Evolutionary conservation across 106 monocot species (phyloP).

Genomic region (Dendrobium officinale): DNA sequence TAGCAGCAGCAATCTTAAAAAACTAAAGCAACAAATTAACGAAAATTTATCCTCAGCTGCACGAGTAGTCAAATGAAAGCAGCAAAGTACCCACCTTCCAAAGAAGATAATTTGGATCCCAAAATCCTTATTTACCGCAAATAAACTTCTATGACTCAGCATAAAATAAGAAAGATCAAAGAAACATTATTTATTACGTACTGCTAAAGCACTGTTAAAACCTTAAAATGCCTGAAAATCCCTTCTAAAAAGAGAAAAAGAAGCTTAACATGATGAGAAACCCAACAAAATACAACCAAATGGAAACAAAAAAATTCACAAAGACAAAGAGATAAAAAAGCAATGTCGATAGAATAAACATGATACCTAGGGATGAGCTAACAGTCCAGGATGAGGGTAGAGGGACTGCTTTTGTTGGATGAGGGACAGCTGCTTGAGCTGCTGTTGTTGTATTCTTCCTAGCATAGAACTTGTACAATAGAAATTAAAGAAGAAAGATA

Average conservation of each 20-base stretch:
- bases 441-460: conserved; percentile 15
- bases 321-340: background rate
- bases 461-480: background rate
- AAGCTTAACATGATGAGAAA: background rate
- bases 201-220: background rate
- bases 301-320: background rate
- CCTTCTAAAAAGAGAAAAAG: background rate
- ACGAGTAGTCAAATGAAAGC: background rate
- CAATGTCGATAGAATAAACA: background rate
- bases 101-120: background rate
- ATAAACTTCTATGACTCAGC: background rate
- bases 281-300: background rate
- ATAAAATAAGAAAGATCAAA: background rate
- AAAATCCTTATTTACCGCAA: background rate
- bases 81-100: background rate
- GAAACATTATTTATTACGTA: background rate
- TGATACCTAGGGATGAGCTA: conserved; percentile 21
- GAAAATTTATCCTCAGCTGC: background rate
- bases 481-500: background rate
- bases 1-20: background rate
- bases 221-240: background rate
- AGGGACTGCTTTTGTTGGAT: conserved; percentile 22
- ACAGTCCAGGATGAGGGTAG: conserved; percentile 20
- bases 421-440: conserved; percentile 18
- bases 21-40: background rate